Base-by-base conservation (phyloP, 2,329 filamentous ascomycete species). In the Aspergillus transmontanensis region DNA sequence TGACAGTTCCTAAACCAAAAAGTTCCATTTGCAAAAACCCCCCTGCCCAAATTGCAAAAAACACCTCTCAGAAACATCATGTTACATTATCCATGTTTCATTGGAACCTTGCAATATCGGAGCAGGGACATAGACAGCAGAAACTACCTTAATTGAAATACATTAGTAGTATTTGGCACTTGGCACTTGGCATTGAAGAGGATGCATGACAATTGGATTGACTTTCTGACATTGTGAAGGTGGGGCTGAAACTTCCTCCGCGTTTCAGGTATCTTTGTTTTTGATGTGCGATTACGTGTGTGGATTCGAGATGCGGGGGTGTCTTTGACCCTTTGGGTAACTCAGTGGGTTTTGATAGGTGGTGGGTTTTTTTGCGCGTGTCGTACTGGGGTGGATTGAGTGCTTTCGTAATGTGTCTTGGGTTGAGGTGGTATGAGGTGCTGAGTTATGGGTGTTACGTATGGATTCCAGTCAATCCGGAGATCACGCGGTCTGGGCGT, bases 191-290 rank as follows among this genome's bases (percentile, higher is more conserved):
- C n/a, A 39, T 39, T 6, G 21, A 19, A 16, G 34, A 51, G 4
- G 28, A 34, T 12, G 19, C n/a, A 19, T n/a, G 19, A 55, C 51
- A 39, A 55, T 55, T 19, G 34, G 51, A 55, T 55, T 55, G 51
- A 55, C n/a, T 19, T 51, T 21, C 28, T 39, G 12, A 39, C 51
- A 26, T 23, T 23, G 21, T 36, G 30, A 26, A 26, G 21, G 51
- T 39, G 51, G 32, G 51, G 51, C 51, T 55, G 51, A 36, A 55
- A 55, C 51, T 7, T 7, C n/a, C 28, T 36, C 51, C 32, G 11
- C 51, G 51, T 55, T 55, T 55, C 51, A 55, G 4, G n/a, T 55
- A 26, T 55, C 34, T 19, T 55, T 36, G 32, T 51, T n/a, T 39
- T 12, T 23, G 21, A 14, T 23, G 21, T 48, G 21, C 5, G 21